Base-by-base conservation (phyloP, 129 eudicot species). In the Tanacetum coccineum region DNA sequence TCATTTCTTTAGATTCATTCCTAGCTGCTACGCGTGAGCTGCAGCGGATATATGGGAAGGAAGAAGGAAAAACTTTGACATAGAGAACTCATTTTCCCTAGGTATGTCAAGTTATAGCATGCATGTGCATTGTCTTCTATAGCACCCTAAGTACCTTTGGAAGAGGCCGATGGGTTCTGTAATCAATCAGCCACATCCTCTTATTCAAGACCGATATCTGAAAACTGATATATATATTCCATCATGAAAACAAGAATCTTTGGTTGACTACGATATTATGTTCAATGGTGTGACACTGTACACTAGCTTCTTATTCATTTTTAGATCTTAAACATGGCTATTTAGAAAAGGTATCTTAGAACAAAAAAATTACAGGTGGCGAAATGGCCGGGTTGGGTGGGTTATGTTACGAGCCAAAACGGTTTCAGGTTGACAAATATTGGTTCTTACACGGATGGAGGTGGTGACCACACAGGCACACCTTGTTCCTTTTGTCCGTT, bases 11-110 rank as follows among this genome's bases (percentile, higher is more conserved):
- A 84, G 87, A 84, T 30, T 84, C 90, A 60, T 84, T 84, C 62
- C 75, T 81, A 26, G 87, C 87, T 72, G 87, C 90, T 68, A 81
- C 84, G 12, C 84, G 82, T 53, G 87, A 85, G 69, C 90, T 85
- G 70, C 90, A 85, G 62, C 80, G 87, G 51, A 81, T 81, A 68
- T 85, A 85, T 73, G 87, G 84, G 54, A 79, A 76, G 71, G 87
- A 79, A 64, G 84, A 79, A 59, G 76, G 71, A 75, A 78, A 67
- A 26, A 66, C 67, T 42, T 62, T 66, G 15, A 67, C 80, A 10
- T 84, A 66, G 78, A 47, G 21, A 62, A 73, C 59, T 69, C 71
- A 59, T 30, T 30, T 69, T 62, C 46, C 53, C 51, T 39, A 81
- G 86, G 86, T 81, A 77, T 22, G 44, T 2, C 40, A 56, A 32